phyloP scores from a whole-genome alignment of 257 asterid genomes.

The Oldenlandia corymbosa region DNA sequence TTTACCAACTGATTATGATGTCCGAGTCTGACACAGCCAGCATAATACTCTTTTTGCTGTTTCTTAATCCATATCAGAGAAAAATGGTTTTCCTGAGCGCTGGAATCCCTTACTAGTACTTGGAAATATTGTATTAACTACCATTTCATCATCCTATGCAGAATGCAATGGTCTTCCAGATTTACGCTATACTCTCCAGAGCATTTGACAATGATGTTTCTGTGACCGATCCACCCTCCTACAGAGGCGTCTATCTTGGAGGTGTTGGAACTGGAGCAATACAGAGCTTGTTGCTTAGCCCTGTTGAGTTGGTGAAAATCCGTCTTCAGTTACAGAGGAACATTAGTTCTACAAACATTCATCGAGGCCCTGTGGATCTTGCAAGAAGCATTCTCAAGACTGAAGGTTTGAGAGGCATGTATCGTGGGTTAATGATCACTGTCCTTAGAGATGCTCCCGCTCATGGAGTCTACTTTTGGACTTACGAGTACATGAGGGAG shows the following conservation, averaged over 20 bases:
- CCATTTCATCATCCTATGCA: conserved; percentile 26
- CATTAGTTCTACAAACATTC: conserved; percentile 10
- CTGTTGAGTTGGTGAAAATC: conserved; percentile 73
- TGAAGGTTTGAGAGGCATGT: conserved; percentile 57
- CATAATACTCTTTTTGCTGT: no score
- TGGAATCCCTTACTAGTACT: no score
- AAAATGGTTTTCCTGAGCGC: no score
- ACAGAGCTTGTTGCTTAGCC: conserved; percentile 65
- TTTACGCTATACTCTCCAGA: conserved; percentile 51
- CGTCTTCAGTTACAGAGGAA: conserved; percentile 53
- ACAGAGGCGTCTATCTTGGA: conserved; percentile 47
- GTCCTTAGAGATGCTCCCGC: conserved; percentile 70
- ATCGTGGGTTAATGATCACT: conserved; percentile 58
- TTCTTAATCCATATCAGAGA: no score
- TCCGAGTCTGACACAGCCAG: no score
- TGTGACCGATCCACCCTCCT: conserved; percentile 50
- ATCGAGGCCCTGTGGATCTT: conserved; percentile 44
- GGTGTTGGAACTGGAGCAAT: conserved; percentile 64
- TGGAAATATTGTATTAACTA: background rate
- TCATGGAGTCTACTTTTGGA: conserved; percentile 63
- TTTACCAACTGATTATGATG: no score
- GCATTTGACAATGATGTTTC: conserved; percentile 29
- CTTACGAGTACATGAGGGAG: conserved; percentile 60
- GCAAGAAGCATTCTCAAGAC: conserved; percentile 36
- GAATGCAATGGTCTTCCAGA: conserved; percentile 79